Evolutionary conservation across 148 eudicot species (phyloP), one percentile per base, ranked within the genome.

Genomic region (Vaccinium macrocarpon): DNA sequence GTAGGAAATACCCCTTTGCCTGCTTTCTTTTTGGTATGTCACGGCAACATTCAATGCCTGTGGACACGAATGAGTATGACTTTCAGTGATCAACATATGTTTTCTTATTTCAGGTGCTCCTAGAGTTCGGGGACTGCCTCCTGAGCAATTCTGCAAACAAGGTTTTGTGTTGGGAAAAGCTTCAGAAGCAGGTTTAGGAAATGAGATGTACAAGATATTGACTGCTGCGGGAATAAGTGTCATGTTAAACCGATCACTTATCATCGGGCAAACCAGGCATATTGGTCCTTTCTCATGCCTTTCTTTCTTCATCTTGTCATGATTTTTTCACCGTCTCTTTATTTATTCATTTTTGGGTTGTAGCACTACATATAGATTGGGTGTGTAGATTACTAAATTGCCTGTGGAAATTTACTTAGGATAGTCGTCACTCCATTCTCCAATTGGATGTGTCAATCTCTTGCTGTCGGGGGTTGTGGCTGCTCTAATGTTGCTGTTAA

Each of bases 211-310:
- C 92, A 95, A 93, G 90, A 89, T 95, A 82, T 73, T 95, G 70
- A 94, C 93, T 81, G 95, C 94, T 83, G 96, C 95, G 50, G 93
- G 93, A 74, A 86, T 95, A 82, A 94, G 98, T 86, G 82, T 95
- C 91, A 94, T 95, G 94, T 55, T 95, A 84, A 95, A 95, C 86
- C 97, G 97, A 46, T 95, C 98, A 59, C 88, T 95, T 78, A 93
- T 95, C 84, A 94, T 95, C 76, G 97, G 98, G 88, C 93, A 95
- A 93, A 92, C 95, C 93, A 95, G 98, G 98, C 97, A 95, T 93
- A 95, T 94, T 94, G 95, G 95, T 94, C 91, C 87, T 91, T 89
- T 91, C 94, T 90, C 92, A 87, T 84, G 89, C 96, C 94, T 90
- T 90, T 85, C 91, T 89, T 78, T 49, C 51, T 35, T 8, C 35